Conservation (phyloP, 1,284 basidiomycete species). For the Phenoliferia sp. region DNA sequence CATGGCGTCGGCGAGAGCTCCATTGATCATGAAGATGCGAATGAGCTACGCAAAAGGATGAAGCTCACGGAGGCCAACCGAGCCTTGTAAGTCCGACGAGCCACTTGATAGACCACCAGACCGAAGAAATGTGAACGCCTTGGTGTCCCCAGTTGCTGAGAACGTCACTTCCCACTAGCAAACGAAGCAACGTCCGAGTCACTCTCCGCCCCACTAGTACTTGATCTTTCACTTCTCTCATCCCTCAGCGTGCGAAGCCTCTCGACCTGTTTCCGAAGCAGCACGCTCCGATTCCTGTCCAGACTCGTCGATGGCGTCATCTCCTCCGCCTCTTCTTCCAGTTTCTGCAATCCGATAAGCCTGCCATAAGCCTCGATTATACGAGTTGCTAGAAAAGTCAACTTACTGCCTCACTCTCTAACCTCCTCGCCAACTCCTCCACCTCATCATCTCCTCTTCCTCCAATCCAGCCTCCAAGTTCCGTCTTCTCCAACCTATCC, state of each 20-base stretch:
- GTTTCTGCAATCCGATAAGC: not conserved
- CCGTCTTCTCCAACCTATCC: conserved; percentile 14
- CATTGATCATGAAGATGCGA: no score
- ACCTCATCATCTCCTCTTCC: conserved; percentile 8
- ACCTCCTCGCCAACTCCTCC: conserved; percentile 12
- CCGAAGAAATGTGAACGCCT: no score
- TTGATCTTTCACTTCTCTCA: not conserved
- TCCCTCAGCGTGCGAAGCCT: not conserved
- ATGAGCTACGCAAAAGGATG: no score
- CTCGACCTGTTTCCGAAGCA: conserved; percentile 3
- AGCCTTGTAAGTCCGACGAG: no score
- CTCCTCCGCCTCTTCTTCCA: not conserved
- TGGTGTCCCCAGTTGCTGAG: no score
- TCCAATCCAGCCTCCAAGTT: conserved; percentile 6
- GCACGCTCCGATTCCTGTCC: not conserved
- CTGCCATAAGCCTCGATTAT: not conserved
- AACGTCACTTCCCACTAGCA: not conserved
- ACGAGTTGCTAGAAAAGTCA: not conserved
- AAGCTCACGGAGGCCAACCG: no score
- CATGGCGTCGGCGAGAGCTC: no score
- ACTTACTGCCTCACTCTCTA: conserved; percentile 18
- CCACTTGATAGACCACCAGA: no score
- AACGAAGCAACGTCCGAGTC: not conserved
- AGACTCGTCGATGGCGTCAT: not conserved
- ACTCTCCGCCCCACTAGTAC: not conserved